Evolutionary conservation across 176 grass and related monocot genomes (phyloP).

Genomic region (Triticum aestivum): IWGSC_CS_RefSeq_v2.1 NC_057799.1:76558860-76559359

Average conservation of each 20-base stretch:
- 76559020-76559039: background rate
- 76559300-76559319: too few species aligned
- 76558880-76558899: conserved; percentile 21
- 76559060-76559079: too few species aligned
- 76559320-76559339: too few species aligned
- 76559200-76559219: background rate
- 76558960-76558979: conserved; percentile 9
- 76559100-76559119: background rate
- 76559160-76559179: too few species aligned
- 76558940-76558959: background rate
- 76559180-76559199: background rate
- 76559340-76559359: too few species aligned
- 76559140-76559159: too few species aligned
- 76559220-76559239: too few species aligned
- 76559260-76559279: too few species aligned
- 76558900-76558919: conserved; percentile 22
- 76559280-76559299: too few species aligned
- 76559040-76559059: background rate
- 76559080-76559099: background rate
- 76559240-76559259: too few species aligned
- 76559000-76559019: background rate
- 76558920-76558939: conserved; percentile 30
- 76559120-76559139: background rate
- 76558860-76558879: conserved; percentile 16
- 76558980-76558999: background rate